Evolutionary conservation across 352 stramenopile genomes (phyloP).

Genomic region (Vaucheria bursata): DNA sequence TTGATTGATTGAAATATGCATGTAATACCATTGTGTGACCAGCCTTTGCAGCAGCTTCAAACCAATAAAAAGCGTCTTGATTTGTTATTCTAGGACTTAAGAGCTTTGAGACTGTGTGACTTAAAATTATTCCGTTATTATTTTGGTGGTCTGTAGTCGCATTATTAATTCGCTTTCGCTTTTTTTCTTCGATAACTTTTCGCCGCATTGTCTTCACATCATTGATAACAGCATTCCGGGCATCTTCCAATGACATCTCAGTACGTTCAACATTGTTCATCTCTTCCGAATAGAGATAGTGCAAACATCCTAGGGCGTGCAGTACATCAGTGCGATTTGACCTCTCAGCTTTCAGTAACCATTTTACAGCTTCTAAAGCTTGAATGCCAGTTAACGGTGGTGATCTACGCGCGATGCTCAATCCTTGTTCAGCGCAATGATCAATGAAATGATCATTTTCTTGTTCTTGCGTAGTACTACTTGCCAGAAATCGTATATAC

Average conservation of each 20-base stretch:
- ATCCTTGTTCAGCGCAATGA: neutral
- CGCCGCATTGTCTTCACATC: conserved; percentile 28
- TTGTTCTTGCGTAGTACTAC: no score
- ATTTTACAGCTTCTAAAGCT: conserved; percentile 20
- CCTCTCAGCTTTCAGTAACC: conserved; percentile 17
- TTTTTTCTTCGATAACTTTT: conserved; percentile 18
- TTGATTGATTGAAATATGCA: no score
- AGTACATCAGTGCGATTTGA: conserved; percentile 17
- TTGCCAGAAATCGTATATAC: no score
- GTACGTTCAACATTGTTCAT: conserved; percentile 16
- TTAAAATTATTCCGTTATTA: neutral
- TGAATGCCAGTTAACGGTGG: conserved; percentile 2
- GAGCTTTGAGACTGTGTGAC: neutral
- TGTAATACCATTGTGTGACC: conserved; percentile 18
- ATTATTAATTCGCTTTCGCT: neutral
- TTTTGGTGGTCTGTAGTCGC: neutral
- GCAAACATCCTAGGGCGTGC: conserved; percentile 25
- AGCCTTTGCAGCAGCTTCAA: conserved; percentile 14
- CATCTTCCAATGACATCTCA: conserved; percentile 22
- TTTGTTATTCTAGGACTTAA: conserved; percentile 12
- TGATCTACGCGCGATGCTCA: neutral
- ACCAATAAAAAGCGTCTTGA: conserved; percentile 39
- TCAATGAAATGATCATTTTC: no score
- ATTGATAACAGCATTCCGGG: conserved; percentile 21
- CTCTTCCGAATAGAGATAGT: conserved; percentile 28